Base-by-base conservation (phyloP, 352 stramenopile species). In the Phytophthora ohioensis region DNA sequence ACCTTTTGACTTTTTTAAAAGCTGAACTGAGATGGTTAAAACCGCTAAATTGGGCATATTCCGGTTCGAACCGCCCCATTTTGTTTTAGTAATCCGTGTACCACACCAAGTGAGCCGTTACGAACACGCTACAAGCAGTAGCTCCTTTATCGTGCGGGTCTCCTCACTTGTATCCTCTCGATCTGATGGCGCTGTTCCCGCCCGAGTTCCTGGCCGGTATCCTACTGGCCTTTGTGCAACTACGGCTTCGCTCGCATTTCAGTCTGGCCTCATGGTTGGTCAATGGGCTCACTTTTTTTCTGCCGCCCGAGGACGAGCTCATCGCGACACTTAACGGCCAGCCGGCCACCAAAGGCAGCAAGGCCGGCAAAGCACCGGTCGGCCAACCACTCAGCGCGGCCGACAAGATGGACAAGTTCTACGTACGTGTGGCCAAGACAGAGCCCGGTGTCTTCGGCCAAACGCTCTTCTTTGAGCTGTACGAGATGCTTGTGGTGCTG, bases 391-490 rank as follows among this genome's bases (percentile, higher is more conserved):
- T 93, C 10, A 85, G 82, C 38, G 57, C 81, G 1, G 72, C 85
- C 27, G 80, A 92, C 12, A 91, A 91, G 65, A 80, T 94, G 76
- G 71, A 89, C 57, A 66, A 75, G 47, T 91, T 94, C 63, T 91
- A 90, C 73, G 72, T 94, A 36, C 85, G 85, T 13, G 78, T 87
- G 45, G 82, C 84, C 57, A 84, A 84, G 73, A 94, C 86, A 0
- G 80, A 91, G 69, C 69, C 71, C 9, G 82, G 82, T 35, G 71
- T 90, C 6, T 90, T 94, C 62, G 70, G 73, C 51, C 85, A 94
- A 62, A 91, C 83, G 65, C 69, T 94, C 36, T 94, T 93, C 75
- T 93, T 83, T 61, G 87, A 94, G 71, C 75, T 94, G 30, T 92
- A 91, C 78, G 87, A 94, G 72, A 92, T 91, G 80, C 75, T 94